A percentile compares a stretch with the other conserved stretches of the same genome.
phyloP scores from a whole-genome alignment of 2,329 filamentous ascomycete genomes.

The Fusarium graminum region DNA sequence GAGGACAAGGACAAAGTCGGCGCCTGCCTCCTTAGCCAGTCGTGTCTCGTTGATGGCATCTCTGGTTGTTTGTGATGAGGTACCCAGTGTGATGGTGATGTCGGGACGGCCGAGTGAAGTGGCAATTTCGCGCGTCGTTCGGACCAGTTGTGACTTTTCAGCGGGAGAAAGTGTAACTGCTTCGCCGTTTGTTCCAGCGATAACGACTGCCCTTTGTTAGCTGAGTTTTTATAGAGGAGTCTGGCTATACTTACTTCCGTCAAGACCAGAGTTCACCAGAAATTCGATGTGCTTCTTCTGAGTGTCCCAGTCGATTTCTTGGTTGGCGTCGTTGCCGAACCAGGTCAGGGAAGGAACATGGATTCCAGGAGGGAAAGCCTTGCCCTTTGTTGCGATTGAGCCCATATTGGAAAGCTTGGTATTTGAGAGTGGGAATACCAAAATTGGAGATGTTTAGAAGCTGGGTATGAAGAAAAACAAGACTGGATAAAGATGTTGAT shows the following conservation, averaged over 20 bases:
- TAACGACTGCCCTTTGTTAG: constrained; percentile 63
- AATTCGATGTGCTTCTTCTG: constrained; percentile 67
- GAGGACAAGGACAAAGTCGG: constrained; percentile 76
- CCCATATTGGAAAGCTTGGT: constrained; percentile 43
- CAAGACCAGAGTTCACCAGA: constrained; percentile 65
- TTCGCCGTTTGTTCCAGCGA: constrained; percentile 81
- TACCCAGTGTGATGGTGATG: constrained; percentile 75
- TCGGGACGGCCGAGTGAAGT: constrained; percentile 66
- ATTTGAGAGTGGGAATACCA: neutral
- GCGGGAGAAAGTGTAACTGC: constrained; percentile 75
- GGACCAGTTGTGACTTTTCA: constrained; percentile 73
- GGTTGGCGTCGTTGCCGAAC: constrained; percentile 61
- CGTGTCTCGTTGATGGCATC: constrained; percentile 74
- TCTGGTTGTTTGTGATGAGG: constrained; percentile 73
- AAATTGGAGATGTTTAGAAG: neutral
- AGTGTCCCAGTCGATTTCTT: constrained; percentile 68
- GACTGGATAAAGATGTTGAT: constrained; percentile 10
- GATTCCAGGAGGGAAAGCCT: constrained; percentile 63
- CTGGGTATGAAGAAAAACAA: neutral
- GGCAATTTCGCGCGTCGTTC: constrained; percentile 71
- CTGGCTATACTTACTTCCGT: constrained; percentile 56
- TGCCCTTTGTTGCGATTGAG: constrained; percentile 47
- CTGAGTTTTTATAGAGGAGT: neutral
- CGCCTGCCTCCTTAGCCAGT: constrained; percentile 72
- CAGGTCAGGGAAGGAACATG: constrained; percentile 70